Evolutionary conservation across 1,139 yeast species (phyloP).

Genomic region (Suhomyces taliae): DNA sequence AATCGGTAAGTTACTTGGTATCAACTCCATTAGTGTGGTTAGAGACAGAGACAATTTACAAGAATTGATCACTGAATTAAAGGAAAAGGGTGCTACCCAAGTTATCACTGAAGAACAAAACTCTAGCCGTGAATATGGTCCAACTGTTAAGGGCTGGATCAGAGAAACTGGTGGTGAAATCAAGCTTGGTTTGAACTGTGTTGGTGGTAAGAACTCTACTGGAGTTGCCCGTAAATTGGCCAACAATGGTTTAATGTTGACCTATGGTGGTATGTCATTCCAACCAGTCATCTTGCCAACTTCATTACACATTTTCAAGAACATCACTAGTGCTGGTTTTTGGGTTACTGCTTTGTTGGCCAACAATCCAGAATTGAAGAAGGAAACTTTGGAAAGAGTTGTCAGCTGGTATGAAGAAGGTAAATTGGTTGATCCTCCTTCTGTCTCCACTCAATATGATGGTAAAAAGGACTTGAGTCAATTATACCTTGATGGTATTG

Average conservation of each 20-base stretch:
- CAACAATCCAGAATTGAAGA: constrained; percentile 61
- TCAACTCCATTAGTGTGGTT: constrained; percentile 82
- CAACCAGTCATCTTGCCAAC: constrained; percentile 92
- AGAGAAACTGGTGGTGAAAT: constrained; percentile 55
- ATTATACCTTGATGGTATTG: constrained; percentile 54
- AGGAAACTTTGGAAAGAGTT: constrained; percentile 57
- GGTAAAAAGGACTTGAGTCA: constrained; percentile 52
- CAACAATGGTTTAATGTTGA: constrained; percentile 67
- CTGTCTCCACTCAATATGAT: constrained; percentile 45
- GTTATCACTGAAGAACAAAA: constrained; percentile 89
- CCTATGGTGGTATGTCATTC: constrained; percentile 98
- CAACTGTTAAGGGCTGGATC: constrained; percentile 62
- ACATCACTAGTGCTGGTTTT: constrained; percentile 82
- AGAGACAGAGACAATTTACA: constrained; percentile 80
- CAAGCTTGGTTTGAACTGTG: constrained; percentile 84
- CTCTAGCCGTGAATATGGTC: constrained; percentile 62
- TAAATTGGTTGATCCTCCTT: constrained; percentile 60
- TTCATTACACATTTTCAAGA: constrained; percentile 84
- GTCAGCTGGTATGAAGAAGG: constrained; percentile 68
- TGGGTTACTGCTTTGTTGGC: constrained; percentile 87
- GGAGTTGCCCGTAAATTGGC: constrained; percentile 80
- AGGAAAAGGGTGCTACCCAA: constrained; percentile 72
- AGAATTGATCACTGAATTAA: constrained; percentile 59
- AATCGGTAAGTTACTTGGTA: constrained; percentile 73
- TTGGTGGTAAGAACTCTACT: constrained; percentile 85